Evolutionary conservation across 2,329 filamentous ascomycete species (phyloP).

Genomic region (Clonostachys byssicola): DNA sequence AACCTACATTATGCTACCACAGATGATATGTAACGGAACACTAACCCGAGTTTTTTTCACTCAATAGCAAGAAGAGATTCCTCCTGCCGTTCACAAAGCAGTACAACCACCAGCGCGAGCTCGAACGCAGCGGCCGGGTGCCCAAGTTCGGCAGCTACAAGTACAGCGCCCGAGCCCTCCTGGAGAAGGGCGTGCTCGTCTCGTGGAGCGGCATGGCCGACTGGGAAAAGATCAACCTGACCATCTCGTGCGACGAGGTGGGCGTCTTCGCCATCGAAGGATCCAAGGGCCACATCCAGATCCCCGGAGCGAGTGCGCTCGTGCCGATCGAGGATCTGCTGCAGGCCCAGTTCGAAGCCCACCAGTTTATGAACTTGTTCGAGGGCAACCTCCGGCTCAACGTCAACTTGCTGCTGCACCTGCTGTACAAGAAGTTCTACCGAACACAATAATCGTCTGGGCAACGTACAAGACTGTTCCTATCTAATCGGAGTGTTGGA

Average conservation of each 20-base stretch:
- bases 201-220: conserved; percentile 84
- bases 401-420: conserved; percentile 92
- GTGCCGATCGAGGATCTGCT: conserved; percentile 90
- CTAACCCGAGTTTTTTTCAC: neutral
- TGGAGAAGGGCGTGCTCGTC: conserved; percentile 91
- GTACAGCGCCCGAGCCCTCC: conserved; percentile 84
- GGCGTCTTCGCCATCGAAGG: conserved; percentile 93
- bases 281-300: conserved; percentile 87
- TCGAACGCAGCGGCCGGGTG: conserved; percentile 85
- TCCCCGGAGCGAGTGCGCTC: conserved; percentile 85
- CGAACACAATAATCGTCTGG: conserved; percentile 48
- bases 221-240: conserved; percentile 90
- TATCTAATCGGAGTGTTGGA: too few species aligned
- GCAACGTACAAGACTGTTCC: too few species aligned
- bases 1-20: neutral
- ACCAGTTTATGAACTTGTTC: conserved; percentile 94
- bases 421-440: conserved; percentile 99
- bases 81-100: conserved; percentile 96
- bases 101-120: conserved; percentile 96
- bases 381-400: conserved; percentile 83
- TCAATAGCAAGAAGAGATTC: conserved; percentile 78
- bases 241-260: conserved; percentile 89
- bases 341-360: conserved; percentile 95
- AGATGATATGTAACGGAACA: neutral
- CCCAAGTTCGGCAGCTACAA: conserved; percentile 98